Conservation (phyloP, 2,329 filamentous ascomycete species). For the Tothia fuscella region DNA sequence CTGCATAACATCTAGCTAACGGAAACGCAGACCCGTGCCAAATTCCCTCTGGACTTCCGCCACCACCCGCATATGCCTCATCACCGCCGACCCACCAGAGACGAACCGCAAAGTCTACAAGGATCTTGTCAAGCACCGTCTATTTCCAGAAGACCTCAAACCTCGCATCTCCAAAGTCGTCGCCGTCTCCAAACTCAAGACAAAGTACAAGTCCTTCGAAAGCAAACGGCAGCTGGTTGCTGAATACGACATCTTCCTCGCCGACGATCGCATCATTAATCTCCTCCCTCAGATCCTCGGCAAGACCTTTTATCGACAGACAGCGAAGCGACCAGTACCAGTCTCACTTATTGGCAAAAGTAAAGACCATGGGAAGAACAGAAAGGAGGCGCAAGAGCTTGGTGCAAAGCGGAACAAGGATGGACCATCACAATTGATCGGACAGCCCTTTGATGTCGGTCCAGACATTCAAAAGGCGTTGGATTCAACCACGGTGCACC, state of each 20-base stretch:
- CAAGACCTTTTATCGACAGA: constrained; percentile 83
- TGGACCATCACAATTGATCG: constrained; percentile 34
- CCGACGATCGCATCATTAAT: constrained; percentile 71
- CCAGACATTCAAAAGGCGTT: constrained; percentile 72
- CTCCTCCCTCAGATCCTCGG: constrained; percentile 67
- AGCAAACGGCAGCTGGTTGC: constrained; percentile 67
- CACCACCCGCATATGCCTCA: constrained; percentile 66
- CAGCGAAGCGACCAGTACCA: constrained; percentile 75
- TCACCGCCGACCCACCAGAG: constrained; percentile 54
- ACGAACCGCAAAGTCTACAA: constrained; percentile 68
- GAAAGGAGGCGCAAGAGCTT: constrained; percentile 1
- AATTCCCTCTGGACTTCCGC: constrained; percentile 60
- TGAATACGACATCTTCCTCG: constrained; percentile 89
- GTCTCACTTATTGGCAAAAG: constrained; percentile 56
- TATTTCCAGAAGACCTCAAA: constrained; percentile 38
- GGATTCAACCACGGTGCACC: constrained; percentile 63
- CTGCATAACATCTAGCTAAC: constrained; percentile 4
- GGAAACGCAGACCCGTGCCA: constrained; percentile 45
- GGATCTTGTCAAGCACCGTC: constrained; percentile 64
- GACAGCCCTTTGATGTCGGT: constrained; percentile 54
- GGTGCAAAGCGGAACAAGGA: constrained; percentile 45
- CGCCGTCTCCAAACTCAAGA: constrained; percentile 72
- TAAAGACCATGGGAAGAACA: constrained; percentile 6
- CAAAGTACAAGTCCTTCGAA: constrained; percentile 84
- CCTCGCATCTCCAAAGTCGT: constrained; percentile 50